phyloP scores from a whole-genome alignment of 2,329 filamentous ascomycete species.

The Volutella citrinella region DNA sequence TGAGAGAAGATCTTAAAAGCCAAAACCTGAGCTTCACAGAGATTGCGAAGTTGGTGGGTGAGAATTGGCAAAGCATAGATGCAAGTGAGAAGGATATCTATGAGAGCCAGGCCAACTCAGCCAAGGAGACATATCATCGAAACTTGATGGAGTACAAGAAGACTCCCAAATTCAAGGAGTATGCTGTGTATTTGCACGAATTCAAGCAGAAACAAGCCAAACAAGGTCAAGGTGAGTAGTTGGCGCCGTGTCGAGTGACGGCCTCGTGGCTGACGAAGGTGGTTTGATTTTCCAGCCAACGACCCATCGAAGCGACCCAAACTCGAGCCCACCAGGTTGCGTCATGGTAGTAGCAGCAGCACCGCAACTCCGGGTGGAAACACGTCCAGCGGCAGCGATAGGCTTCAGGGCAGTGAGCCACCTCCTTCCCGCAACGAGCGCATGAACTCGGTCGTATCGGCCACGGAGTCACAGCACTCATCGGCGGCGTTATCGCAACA shows the following conservation, averaged over 20 bases:
- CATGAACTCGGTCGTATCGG: conserved; percentile 45
- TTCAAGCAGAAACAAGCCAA: conserved; percentile 72
- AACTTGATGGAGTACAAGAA: conserved; percentile 75
- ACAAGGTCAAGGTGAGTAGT: conserved; percentile 50
- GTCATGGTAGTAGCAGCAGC: conserved; percentile 39
- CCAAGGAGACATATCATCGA: conserved; percentile 75
- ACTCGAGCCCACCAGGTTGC: conserved; percentile 36
- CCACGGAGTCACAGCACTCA: conserved; percentile 44
- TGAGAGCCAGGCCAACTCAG: conserved; percentile 67
- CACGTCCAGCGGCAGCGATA: conserved; percentile 43
- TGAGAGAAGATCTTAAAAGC: conserved; percentile 74
- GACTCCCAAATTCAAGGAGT: conserved; percentile 65
- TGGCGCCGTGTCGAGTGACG: neutral
- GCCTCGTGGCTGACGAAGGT: neutral
- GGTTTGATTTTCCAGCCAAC: conserved; percentile 15
- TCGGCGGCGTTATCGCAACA: conserved; percentile 33
- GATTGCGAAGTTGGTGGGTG: conserved; percentile 78
- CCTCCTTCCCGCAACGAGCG: conserved; percentile 45
- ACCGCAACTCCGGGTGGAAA: conserved; percentile 34
- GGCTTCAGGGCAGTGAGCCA: conserved; percentile 46
- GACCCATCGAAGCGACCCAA: conserved; percentile 49
- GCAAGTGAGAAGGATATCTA: conserved; percentile 67
- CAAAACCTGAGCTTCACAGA: conserved; percentile 78
- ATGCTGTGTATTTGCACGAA: conserved; percentile 69
- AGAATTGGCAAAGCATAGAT: conserved; percentile 74